Base-by-base conservation (phyloP, 352 stramenopile species). In the Thalassiosira allenii region DNA sequence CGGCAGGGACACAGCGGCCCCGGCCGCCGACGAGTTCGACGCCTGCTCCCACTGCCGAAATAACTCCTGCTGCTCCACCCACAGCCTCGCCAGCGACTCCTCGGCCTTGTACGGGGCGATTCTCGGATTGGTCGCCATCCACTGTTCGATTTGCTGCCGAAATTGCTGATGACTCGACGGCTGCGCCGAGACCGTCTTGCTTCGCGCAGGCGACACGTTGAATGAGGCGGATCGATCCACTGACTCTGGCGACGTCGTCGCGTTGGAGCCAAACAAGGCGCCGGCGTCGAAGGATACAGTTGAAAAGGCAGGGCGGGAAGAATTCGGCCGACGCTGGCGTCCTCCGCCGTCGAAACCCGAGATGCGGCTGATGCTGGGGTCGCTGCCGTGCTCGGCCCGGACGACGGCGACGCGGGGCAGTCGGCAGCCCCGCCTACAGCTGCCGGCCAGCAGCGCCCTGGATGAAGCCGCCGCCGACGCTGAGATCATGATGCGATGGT, bases 21-120 rank as follows among this genome's bases (percentile, higher is more conserved):
- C 2, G 12, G 34, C 44, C 37, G 32, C 33, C 56, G 32, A 17
- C 41, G 25, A 20, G 34, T n/a, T 3, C 41, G 41, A 11, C 40
- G 27, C 5, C 44, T 54, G 2, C 23, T 61, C 25, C 53, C 47
- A 71, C 17, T 74, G 29, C 34, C 61, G 9, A 67, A 75, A 54
- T 47, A 75, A 59, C 52, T 70, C 23, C 47, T 75, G 63, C 30
- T 81, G 73, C 20, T 52, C 34, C 1, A 68, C 63, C 73, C 73
- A 81, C 33, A 81, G 22, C 33, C 65, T 70, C 5, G 59, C 61
- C n/a, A 81, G 40, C 29, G 30, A 75, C 29, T 81, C 73, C 33
- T 81, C 73, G 27, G 64, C 73, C 29, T 75, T 81, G 44, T 81
- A 81, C 14, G 73, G 54, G 49, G 73, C 73, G 51, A 64, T 81